These are phyloP conservation scores for Komagataella pseudopastoris DNA, from an alignment of 805 yeast species.

Conservation along the genomic window DNA sequence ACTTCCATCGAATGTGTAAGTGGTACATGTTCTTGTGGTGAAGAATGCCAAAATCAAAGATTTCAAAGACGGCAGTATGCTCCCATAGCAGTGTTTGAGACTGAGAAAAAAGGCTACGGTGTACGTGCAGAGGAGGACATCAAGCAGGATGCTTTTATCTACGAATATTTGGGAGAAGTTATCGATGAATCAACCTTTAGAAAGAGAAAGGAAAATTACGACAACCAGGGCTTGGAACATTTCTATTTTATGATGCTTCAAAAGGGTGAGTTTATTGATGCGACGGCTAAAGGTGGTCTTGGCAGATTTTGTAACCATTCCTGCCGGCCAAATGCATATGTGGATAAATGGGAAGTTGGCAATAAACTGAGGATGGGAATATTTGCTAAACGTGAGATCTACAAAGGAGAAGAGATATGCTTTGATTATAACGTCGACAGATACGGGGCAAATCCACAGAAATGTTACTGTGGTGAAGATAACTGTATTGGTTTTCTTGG, in stretches of 20 bases:
- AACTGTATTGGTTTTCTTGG: constrained; percentile 92
- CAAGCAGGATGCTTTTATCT: constrained; percentile 55
- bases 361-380: constrained; percentile 89
- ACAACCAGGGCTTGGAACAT: constrained; percentile 54
- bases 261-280: constrained; percentile 87
- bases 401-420: constrained; percentile 78
- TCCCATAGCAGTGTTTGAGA: constrained; percentile 63
- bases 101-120: constrained; percentile 84
- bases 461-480: constrained; percentile 86
- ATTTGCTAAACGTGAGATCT: constrained; percentile 66
- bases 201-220: constrained; percentile 62
- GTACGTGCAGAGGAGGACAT: constrained; percentile 55
- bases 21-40: constrained; percentile 61
- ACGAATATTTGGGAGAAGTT: constrained; percentile 92
- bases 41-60: constrained; percentile 73
- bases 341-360: constrained; percentile 95
- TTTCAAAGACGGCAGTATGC: constrained; percentile 73
- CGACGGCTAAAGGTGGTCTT: constrained; percentile 76
- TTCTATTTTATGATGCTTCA: constrained; percentile 95
- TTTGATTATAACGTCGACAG: constrained; percentile 91
- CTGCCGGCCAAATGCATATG: constrained; percentile 88
- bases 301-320: constrained; percentile 94
- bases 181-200: constrained; percentile 71
- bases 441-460: constrained; percentile 90
- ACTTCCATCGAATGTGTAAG: constrained; percentile 87